Evolutionary conservation across 495 filamentous ascomycete genomes (phyloP).

Genomic region (Astrothelium subdiscretum): DNA sequence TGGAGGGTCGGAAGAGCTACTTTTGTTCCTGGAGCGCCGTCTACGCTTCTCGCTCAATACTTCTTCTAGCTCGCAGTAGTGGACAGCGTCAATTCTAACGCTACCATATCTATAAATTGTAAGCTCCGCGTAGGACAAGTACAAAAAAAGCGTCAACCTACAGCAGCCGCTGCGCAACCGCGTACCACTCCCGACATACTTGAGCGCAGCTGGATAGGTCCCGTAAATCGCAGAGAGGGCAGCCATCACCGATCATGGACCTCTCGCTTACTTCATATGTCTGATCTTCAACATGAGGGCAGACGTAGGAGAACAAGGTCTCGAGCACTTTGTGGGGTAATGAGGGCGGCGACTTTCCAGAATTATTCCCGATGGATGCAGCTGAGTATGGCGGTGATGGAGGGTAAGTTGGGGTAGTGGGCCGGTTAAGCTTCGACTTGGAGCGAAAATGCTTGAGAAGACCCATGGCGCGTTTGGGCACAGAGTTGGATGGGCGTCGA

Average conservation of each 20-base stretch:
- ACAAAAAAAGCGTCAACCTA: conserved; percentile 30
- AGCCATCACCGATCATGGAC: conserved; percentile 69
- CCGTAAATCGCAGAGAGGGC: conserved; percentile 91
- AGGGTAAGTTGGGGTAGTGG: conserved; percentile 12
- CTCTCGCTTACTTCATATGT: conserved; percentile 73
- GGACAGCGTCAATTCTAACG: conserved; percentile 86
- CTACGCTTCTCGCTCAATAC: conserved; percentile 58
- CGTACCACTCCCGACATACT: conserved; percentile 63
- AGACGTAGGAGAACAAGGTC: conserved; percentile 68
- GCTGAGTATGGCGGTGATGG: conserved; percentile 14
- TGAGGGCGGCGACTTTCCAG: conserved; percentile 36
- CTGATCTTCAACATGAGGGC: conserved; percentile 68
- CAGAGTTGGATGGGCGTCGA: conserved; percentile 8
- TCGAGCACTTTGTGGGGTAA: conserved; percentile 55
- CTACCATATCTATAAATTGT: conserved; percentile 58
- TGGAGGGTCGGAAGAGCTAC: conserved; percentile 24
- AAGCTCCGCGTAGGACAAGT: neutral
- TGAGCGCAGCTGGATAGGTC: conserved; percentile 71
- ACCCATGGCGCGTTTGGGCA: conserved; percentile 25
- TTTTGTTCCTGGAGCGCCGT: conserved; percentile 5
- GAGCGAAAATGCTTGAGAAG: conserved; percentile 36
- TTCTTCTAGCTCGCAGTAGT: conserved; percentile 84
- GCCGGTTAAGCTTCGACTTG: conserved; percentile 23
- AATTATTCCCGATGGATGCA: conserved; percentile 4
- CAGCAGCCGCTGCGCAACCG: conserved; percentile 44